Evolutionary conservation across 129 eudicot genomes (phyloP).

Genomic region (Tagetes patula): DNA sequence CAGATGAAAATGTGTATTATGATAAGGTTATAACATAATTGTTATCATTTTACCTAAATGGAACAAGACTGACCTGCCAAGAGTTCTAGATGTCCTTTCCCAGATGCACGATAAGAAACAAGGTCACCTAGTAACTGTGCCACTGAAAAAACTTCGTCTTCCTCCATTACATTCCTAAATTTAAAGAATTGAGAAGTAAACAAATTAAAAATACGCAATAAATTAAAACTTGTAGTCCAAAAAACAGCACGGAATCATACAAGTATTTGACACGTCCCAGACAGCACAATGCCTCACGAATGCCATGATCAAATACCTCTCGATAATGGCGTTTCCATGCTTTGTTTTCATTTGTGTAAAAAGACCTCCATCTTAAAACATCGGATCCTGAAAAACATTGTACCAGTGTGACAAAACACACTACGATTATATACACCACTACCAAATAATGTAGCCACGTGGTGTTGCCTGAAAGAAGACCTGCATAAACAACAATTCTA

Average conservation of each 20-base stretch:
- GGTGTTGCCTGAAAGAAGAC: conserved; percentile 29
- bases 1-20: not conserved
- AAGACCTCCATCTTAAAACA: conserved; percentile 75
- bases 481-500: conserved; percentile 40
- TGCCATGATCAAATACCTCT: conserved; percentile 75
- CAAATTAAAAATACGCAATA: conserved; percentile 14
- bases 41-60: conserved; percentile 11
- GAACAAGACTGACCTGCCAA: conserved; percentile 59
- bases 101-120: conserved; percentile 78
- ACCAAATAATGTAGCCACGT: conserved; percentile 42
- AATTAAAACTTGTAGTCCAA: conserved; percentile 11
- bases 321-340: conserved; percentile 73
- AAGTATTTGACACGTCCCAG: conserved; percentile 75
- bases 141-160: conserved; percentile 72
- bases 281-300: conserved; percentile 87
- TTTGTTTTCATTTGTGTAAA: conserved; percentile 55
- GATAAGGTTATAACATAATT: not conserved
- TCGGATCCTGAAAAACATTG: conserved; percentile 67
- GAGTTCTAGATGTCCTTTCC: conserved; percentile 74
- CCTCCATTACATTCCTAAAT: conserved; percentile 54
- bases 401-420: conserved; percentile 44
- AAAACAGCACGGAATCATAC: conserved; percentile 40
- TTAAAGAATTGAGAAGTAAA: conserved; percentile 8
- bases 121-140: conserved; percentile 77
- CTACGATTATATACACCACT: conserved; percentile 40